Base-by-base conservation (phyloP, 352 stramenopile genomes). In the Globisporangium splendens region DNA sequence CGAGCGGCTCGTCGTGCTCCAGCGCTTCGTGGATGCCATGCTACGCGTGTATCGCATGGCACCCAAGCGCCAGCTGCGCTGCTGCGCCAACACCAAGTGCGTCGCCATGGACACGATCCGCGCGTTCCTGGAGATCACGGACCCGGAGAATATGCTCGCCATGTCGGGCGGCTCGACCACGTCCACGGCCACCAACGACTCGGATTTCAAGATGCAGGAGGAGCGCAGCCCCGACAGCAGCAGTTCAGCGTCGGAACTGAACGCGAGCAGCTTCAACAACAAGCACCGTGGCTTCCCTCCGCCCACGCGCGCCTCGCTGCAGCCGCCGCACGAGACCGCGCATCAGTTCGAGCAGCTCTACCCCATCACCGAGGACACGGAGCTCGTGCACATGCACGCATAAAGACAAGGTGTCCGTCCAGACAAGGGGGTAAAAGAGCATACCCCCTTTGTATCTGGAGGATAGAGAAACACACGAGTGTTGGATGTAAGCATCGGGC, bases 81-180 rank as follows among this genome's bases (percentile, higher is more conserved):
- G 69, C 50, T 93, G 83, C 50, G 67, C 85, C 44, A 83, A 86
- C 50, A 58, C 64, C 13, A 54, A 80, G 35, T 93, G 81, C 54
- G 39, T 50, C 14, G 55, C 84, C 17, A 61, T 88, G 11, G 62
- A 50, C 20, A 55, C 65, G 10, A 75, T 93, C 53, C 64, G 72
- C 38, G 44, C 24, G 2, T 91, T 93, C 62, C 56, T 93, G 7
- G 59, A 72, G 39, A 72, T 83, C 14, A n/a, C 46, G 13, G 63
- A 59, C 35, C 56, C 68, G 39, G 62, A 66, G 20, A 52, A 74
- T 11, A 12, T 15, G 15, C 17, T 57, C 20, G 39, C 21, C 0
- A 24, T 60, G n/a, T 53, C 44, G 21, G 18, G 24, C 41, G 54
- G 33, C 4, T 21, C 48, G 5, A 18, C 54, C 21, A 1, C n/a